phyloP scores from a whole-genome alignment of 257 asterid species.

The Nicotiana tabacum region DNA sequence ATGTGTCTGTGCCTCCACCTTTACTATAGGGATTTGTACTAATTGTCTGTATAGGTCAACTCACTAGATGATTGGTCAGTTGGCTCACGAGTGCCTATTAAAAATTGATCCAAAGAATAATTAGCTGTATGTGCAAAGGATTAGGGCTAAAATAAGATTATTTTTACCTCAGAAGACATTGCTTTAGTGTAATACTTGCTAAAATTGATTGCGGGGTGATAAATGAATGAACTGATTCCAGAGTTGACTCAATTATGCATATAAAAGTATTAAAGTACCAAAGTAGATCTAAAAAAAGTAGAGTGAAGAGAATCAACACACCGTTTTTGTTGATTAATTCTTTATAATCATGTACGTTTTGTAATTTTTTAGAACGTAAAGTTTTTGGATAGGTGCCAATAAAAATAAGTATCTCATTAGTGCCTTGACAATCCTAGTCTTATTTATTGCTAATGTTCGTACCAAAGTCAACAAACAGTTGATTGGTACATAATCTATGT shows the following conservation, averaged over 20 bases:
- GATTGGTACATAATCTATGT: neutral
- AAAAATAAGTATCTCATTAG: neutral
- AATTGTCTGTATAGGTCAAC: constrained; percentile 6
- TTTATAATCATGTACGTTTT: neutral
- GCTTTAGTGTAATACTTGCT: neutral
- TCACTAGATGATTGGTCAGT: constrained; percentile 6
- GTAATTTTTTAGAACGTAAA: neutral
- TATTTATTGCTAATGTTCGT: neutral
- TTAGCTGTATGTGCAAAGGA: neutral
- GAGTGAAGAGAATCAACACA: constrained; percentile 2
- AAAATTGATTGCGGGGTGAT: constrained; percentile 1
- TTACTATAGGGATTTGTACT: neutral
- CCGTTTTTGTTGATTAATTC: neutral
- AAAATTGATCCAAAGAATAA: neutral
- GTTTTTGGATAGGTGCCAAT: neutral
- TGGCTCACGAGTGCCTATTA: neutral
- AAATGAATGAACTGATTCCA: constrained; percentile 6
- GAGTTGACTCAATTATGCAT: neutral
- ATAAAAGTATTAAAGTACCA: too few relatives aligned
- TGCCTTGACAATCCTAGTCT: neutral
- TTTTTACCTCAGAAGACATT: neutral
- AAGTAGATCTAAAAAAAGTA: neutral
- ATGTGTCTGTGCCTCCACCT: too few relatives aligned
- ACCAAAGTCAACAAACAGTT: neutral
- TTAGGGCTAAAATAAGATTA: neutral